Conservation (phyloP, 805 yeast genomes). For the Aciculoconidium aculeatum region DNA sequence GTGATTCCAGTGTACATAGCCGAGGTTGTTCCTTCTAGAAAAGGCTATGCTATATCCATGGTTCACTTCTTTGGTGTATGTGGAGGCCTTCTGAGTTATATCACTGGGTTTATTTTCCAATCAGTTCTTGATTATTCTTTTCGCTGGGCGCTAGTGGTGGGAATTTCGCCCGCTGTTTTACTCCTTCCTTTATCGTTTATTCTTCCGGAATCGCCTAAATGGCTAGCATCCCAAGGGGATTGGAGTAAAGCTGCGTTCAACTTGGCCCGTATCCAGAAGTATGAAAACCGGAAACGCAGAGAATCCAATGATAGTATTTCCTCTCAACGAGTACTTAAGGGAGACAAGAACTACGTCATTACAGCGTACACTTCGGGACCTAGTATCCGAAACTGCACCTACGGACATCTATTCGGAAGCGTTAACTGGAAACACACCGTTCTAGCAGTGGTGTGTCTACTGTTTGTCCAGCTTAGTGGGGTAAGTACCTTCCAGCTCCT, state of each 20-base stretch:
- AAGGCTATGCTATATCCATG: conserved; percentile 19
- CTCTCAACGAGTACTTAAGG: conserved; percentile 3
- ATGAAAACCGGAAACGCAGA: background rate
- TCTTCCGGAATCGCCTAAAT: conserved; percentile 29
- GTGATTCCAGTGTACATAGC: conserved; percentile 26
- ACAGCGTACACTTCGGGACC: conserved; percentile 18
- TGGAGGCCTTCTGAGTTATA: too few species aligned
- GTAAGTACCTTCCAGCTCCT: conserved; percentile 40
- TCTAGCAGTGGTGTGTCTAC: conserved; percentile 34
- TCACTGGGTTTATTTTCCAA: background rate
- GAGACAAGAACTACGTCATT: conserved; percentile 19
- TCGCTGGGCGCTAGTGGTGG: conserved; percentile 20
- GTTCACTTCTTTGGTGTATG: conserved; percentile 16
- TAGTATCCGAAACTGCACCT: conserved; percentile 16
- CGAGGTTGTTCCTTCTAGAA: conserved; percentile 22
- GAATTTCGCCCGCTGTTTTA: conserved; percentile 15
- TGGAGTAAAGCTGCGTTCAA: conserved; percentile 8
- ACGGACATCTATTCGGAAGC: conserved; percentile 26
- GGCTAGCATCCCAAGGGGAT: conserved; percentile 12
- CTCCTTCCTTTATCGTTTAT: conserved; percentile 14
- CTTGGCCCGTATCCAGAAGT: conserved; percentile 3
- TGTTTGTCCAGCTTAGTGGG: conserved; percentile 41
- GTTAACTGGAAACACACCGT: conserved; percentile 28
- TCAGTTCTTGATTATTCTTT: too few species aligned
- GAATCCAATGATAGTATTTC: background rate